Evolutionary conservation across 2,329 filamentous ascomycete species (phyloP), one percentile per base, ranked within the genome.

Genomic region (Hymenoscyphus fraxineus): DNA sequence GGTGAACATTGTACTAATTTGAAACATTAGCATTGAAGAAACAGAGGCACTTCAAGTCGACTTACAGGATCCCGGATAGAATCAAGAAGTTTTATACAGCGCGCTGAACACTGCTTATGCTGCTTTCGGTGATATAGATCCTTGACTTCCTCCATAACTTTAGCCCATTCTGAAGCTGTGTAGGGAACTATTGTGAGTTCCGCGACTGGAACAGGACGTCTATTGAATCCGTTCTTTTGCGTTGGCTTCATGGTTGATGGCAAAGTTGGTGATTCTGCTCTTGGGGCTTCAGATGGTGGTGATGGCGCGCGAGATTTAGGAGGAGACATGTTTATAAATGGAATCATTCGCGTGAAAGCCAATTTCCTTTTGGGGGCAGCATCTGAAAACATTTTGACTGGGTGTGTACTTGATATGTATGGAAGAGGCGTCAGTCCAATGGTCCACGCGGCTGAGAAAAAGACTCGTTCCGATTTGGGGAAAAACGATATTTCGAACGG

Each of bases 61-160:
- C 70, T 69, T 70, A 75, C 74, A 32, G 67, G 70, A 60, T 73
- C 71, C 56, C 68, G 69, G 44, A 73, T 70, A 32, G 65, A 66
- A 22, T 73, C 66, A 1, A 75, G 65, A 38, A 74, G 60, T 54
- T 73, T 66, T 44, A 70, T 73, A 44, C 72, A 74, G 19, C 71
- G 68, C 19, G 69, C 60, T 16, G 69, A 66, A 47, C 74, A 75
- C 27, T 73, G 67, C 66, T 72, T 73, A 54, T 75, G 73, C 35
- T 74, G 66, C 41, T 69, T 65, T 35, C 67, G 69, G 6, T 65
- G 16, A 63, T 73, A 75, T n/a, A 75, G 56, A 16, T 56, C 54
- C 62, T 72, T 74, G 19, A 74, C 66, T 67, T 74, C 71, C 31
- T 73, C 70, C 70, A 75, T 72, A 55, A 71, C 69, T 62, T 61